Evolutionary conservation across 2,329 filamentous ascomycete genomes (phyloP).

Genomic region (Paecilomyces formosus): DNA sequence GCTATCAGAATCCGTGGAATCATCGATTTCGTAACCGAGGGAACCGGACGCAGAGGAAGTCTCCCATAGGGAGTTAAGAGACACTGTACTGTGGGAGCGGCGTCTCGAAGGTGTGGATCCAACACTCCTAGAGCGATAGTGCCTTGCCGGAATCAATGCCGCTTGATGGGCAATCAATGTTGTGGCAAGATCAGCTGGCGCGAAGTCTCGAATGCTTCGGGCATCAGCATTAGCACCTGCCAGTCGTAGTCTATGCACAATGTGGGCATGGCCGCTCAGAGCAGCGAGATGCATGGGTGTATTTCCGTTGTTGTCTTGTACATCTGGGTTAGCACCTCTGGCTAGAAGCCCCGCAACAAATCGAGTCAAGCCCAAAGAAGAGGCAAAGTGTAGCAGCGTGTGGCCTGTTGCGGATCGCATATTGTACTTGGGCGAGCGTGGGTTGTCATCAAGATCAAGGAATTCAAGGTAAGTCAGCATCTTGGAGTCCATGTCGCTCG

Average conservation of each 20-base stretch:
- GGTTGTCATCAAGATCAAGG: conserved; percentile 69
- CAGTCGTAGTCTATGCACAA: conserved; percentile 66
- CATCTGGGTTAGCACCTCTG: conserved; percentile 68
- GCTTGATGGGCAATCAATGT: conserved; percentile 58
- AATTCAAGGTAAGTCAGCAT: conserved; percentile 70
- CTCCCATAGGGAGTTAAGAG: conserved; percentile 61
- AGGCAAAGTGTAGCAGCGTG: conserved; percentile 73
- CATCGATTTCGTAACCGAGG: conserved; percentile 36
- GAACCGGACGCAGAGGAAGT: conserved; percentile 41
- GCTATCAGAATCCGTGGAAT: conserved; percentile 25
- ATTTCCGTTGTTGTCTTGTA: conserved; percentile 70
- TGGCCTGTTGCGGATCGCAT: conserved; percentile 60
- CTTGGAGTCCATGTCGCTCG: conserved; percentile 55
- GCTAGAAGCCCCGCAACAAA: conserved; percentile 71
- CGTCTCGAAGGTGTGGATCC: conserved; percentile 50
- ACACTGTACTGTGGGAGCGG: conserved; percentile 56
- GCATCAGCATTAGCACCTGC: conserved; percentile 65
- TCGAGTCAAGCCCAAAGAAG: conserved; percentile 64
- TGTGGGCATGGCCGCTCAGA: conserved; percentile 66
- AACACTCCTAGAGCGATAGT: conserved; percentile 59
- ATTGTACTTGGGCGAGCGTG: conserved; percentile 61
- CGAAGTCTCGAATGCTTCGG: conserved; percentile 62
- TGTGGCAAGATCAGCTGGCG: conserved; percentile 62
- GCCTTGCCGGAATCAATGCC: conserved; percentile 54
- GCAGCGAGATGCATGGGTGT: conserved; percentile 76